These are phyloP conservation scores for Lipomyces sp. DNA, from an alignment of 805 yeast genomes.

Conservation along the genomic window DNA sequence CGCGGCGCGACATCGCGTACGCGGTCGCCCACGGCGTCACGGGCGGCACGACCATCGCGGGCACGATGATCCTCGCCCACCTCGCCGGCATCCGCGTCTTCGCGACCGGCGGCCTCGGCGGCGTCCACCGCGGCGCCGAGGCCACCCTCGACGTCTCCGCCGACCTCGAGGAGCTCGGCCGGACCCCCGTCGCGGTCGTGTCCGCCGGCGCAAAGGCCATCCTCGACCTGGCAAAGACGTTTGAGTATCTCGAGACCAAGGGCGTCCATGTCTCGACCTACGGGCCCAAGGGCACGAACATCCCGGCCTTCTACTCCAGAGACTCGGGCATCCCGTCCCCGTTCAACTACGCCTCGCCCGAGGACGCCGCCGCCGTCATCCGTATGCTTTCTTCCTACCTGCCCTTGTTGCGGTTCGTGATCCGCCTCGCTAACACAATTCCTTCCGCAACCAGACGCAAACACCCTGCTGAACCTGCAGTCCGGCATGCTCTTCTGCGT, in stretches of 20 bases:
- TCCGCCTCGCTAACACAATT: not conserved
- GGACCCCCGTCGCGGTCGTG: slow-evolving; percentile 84
- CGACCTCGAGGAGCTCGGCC: slow-evolving; percentile 77
- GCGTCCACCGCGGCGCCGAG: slow-evolving; percentile 80
- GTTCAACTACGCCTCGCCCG: slow-evolving; percentile 51
- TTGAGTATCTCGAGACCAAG: slow-evolving; percentile 85
- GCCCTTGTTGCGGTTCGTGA: not conserved
- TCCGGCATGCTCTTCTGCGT: slow-evolving; percentile 78
- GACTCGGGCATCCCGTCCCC: slow-evolving; percentile 75
- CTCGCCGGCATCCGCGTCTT: slow-evolving; percentile 76
- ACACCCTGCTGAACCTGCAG: slow-evolving; percentile 48
- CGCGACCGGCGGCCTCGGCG: slow-evolving; percentile 93
- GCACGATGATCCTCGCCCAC: slow-evolving; percentile 78
- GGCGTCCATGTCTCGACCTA: slow-evolving; percentile 81
- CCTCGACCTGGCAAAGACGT: slow-evolving; percentile 71
- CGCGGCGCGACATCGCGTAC: slow-evolving; percentile 71
- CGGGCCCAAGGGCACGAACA: slow-evolving; percentile 49
- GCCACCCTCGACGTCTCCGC: slow-evolving; percentile 78
- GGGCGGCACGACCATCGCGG: slow-evolving; percentile 90
- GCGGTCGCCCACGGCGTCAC: slow-evolving; percentile 43
- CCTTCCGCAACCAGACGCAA: slow-evolving; percentile 35
- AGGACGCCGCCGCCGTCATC: slow-evolving; percentile 62
- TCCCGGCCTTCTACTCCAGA: slow-evolving; percentile 81
- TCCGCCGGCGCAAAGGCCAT: slow-evolving; percentile 91
- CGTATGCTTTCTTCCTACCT: slow-evolving; percentile 34